Percentiles rank a stretch among this genome's conserved stretches.
These are phyloP conservation scores for Lithospermum erythrorhizon DNA, from an alignment of 257 asterid genomes.

Conservation along the genomic window DNA sequence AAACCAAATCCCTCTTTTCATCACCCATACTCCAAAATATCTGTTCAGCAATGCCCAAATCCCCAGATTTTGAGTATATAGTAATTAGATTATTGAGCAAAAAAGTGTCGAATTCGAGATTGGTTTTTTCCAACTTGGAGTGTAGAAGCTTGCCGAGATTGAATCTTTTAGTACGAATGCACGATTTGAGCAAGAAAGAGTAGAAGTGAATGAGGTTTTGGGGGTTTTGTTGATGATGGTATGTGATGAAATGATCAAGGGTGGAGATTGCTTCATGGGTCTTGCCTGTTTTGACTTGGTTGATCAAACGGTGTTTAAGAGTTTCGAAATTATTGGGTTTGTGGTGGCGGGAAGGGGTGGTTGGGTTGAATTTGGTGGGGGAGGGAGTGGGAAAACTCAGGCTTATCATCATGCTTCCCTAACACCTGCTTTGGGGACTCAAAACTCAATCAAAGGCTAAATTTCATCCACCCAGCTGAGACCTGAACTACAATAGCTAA, in stretches of 20 bases:
- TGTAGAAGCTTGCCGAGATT: slow-evolving; percentile 44
- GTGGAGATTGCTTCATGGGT: slow-evolving; percentile 58
- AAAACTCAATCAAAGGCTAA: too few species aligned
- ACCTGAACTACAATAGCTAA: too few species aligned
- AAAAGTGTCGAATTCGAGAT: slow-evolving; percentile 40
- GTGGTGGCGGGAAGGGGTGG: slow-evolving; percentile 22
- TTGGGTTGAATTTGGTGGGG: slow-evolving; percentile 17
- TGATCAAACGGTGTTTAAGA: slow-evolving; percentile 48
- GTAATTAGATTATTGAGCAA: slow-evolving; percentile 76
- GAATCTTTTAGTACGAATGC: slow-evolving; percentile 67
- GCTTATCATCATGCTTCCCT: slow-evolving; percentile 31
- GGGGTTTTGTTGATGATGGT: slow-evolving; percentile 16
- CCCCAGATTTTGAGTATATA: slow-evolving; percentile 66
- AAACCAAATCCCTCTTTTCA: slow-evolving; percentile 48
- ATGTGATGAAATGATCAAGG: slow-evolving; percentile 49
- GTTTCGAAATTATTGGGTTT: slow-evolving; percentile 31
- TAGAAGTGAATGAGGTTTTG: slow-evolving; percentile 62
- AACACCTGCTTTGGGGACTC: too few species aligned
- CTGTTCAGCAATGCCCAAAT: slow-evolving; percentile 44
- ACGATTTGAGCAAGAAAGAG: slow-evolving; percentile 81
- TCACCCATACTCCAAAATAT: slow-evolving; percentile 53
- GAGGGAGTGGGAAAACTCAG: slow-evolving; percentile 34
- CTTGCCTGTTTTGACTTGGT: slow-evolving; percentile 49
- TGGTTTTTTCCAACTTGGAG: slow-evolving; percentile 36
- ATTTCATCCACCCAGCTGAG: too few species aligned